These are phyloP conservation scores for Botryotinia calthae DNA, from an alignment of 2,329 filamentous ascomycete genomes.

Conservation along the genomic window DNA sequence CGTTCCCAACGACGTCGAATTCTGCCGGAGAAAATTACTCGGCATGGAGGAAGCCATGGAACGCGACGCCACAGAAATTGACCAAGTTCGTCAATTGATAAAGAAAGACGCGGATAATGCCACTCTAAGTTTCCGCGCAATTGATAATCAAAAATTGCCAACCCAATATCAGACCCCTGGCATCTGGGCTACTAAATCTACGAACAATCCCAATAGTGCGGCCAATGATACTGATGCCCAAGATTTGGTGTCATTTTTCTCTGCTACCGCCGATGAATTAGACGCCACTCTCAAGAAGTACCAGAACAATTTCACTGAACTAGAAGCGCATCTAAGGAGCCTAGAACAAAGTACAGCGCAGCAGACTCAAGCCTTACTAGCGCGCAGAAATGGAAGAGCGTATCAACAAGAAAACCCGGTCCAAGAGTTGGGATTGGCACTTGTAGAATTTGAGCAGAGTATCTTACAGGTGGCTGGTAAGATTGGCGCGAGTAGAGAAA, in stretches of 20 bases:
- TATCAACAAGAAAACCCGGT: conserved; percentile 46
- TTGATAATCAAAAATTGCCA: conserved; percentile 72
- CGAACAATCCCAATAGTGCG: conserved; percentile 41
- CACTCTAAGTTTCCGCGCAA: conserved; percentile 67
- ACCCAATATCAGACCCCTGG: conserved; percentile 47
- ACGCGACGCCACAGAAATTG: conserved; percentile 60
- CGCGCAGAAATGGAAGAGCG: conserved; percentile 41
- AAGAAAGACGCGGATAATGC: conserved; percentile 68
- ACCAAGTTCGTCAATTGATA: conserved; percentile 53
- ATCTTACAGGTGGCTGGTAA: conserved; percentile 62
- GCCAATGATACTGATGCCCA: conserved; percentile 49
- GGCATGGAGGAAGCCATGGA: conserved; percentile 62
- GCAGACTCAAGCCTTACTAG: conserved; percentile 55
- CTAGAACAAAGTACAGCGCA: conserved; percentile 60
- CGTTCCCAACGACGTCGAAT: conserved; percentile 63
- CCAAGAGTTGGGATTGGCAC: conserved; percentile 54
- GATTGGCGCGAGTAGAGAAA: conserved; percentile 58
- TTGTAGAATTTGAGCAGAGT: conserved; percentile 63
- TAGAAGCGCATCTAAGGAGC: conserved; percentile 62
- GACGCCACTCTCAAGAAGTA: conserved; percentile 55
- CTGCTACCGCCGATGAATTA: conserved; percentile 61
- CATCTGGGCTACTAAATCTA: conserved; percentile 45
- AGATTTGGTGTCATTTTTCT: conserved; percentile 64
- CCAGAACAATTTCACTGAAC: conserved; percentile 58
- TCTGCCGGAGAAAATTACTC: conserved; percentile 59